Evolutionary conservation across 495 filamentous ascomycete genomes (phyloP), one percentile per base, ranked within the genome.

Genomic region (Penicillium cinerascens): DNA sequence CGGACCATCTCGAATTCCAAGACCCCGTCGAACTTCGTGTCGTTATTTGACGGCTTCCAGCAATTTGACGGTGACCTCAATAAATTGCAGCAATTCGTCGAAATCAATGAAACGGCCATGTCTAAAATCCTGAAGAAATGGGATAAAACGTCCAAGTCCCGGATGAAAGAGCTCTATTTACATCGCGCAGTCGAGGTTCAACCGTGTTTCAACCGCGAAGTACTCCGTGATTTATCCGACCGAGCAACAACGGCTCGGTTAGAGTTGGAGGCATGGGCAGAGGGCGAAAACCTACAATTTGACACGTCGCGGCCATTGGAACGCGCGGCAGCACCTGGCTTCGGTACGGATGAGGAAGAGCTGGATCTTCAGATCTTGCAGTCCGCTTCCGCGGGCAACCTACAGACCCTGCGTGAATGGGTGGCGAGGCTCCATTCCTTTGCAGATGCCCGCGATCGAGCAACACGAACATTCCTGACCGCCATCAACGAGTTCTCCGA

Each of bases 51-150:
- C 74, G 95, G 93, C 1, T 92, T 98, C 58, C 90, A 92, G 57
- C 92, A 97, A 66, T 97, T 97, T 65, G 89, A 91, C 66, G 91
- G 88, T 55, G 93, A 97, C 64, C 69, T 98, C 35, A 95, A 96
- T 72, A 98, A 98, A 70, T 77, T 98, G 40, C 92, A 97, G 78
- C 93, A 97, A 79, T 98, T 97, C 64, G 89, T 98, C 44, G 92
- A 97, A 63, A 88, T 97, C 62, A 98, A 97, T 70, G 92, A 92
- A 59, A 95, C 88, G 10, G 93, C 91, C 21, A 95, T 96, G 68
- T 96, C 93, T 18, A 98, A 98, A 68, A 98, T 98, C 40, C 78
- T 98, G 45, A 98, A 98, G 76, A 98, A 98, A 83, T 98, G 93
- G 93, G 93, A 98, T 71, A 98, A 98, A 80, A 96, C 95, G 16